Conservation (phyloP, 352 stramenopile genomes). For the Phytophthora capsici region DNA sequence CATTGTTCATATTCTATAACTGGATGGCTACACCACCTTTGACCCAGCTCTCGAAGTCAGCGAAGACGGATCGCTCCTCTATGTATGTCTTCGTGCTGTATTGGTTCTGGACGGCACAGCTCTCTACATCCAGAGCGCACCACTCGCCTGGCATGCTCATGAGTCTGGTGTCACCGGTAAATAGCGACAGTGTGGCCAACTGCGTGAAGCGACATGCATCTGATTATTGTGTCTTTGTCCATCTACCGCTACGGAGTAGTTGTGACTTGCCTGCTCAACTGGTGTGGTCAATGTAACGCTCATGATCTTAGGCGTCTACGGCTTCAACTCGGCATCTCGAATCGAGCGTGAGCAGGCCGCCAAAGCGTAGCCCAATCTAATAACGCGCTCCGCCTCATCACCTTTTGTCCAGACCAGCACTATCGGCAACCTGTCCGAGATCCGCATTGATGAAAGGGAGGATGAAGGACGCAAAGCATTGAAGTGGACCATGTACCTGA, state of each 20-base stretch:
- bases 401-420: slow-evolving; percentile 57
- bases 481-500: slow-evolving; percentile 18
- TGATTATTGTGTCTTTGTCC: slow-evolving; percentile 91
- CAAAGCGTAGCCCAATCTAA: slow-evolving; percentile 33
- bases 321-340: slow-evolving; percentile 83
- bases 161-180: slow-evolving; percentile 91
- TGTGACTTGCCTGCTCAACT: slow-evolving; percentile 84
- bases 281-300: slow-evolving; percentile 87
- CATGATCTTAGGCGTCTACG: slow-evolving; percentile 89
- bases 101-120: slow-evolving; percentile 75
- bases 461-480: slow-evolving; percentile 20
- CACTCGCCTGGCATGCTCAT: slow-evolving; percentile 92
- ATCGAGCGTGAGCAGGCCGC: slow-evolving; percentile 52
- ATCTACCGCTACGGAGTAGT: slow-evolving; percentile 91
- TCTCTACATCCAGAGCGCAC: slow-evolving; percentile 92
- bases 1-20: slow-evolving; percentile 77
- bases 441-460: slow-evolving; percentile 66
- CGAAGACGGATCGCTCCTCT: slow-evolving; percentile 40
- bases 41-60: slow-evolving; percentile 30
- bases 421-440: slow-evolving; percentile 66
- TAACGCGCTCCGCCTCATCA: slow-evolving; percentile 39
- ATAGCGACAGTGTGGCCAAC: slow-evolving; percentile 92
- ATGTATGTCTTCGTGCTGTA: slow-evolving; percentile 59
- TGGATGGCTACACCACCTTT: slow-evolving; percentile 52
- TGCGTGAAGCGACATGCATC: slow-evolving; percentile 90